Evolutionary conservation across 1,284 basidiomycete species (phyloP).

Genomic region (Fomitiporia mediterranea): DNA sequence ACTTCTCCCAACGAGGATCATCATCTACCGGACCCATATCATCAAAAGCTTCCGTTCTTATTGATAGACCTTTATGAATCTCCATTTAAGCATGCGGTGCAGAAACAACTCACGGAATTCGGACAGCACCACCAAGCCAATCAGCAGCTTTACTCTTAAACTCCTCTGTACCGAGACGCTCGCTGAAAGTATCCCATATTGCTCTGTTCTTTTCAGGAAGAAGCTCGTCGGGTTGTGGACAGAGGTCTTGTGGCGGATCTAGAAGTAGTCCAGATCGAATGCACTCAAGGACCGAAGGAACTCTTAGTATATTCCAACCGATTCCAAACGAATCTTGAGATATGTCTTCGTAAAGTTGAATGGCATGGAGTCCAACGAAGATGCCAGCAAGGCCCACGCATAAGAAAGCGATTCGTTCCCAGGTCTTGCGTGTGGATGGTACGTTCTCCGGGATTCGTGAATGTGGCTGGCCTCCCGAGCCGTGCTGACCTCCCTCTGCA

Average conservation of each 20-base stretch:
- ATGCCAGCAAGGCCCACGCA: too few relatives aligned
- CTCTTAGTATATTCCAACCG: too few relatives aligned
- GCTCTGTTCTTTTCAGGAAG: slow-evolving; percentile 38
- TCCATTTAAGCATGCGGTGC: not conserved
- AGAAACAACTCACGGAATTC: slow-evolving; percentile 32
- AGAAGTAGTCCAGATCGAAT: too few relatives aligned
- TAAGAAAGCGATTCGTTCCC: too few relatives aligned
- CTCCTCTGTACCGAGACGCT: slow-evolving; percentile 36
- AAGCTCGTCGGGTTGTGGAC: slow-evolving; percentile 42
- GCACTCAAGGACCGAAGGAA: too few relatives aligned
- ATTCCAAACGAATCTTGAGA: too few relatives aligned
- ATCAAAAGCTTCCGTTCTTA: slow-evolving; percentile 20
- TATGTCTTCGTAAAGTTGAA: too few relatives aligned
- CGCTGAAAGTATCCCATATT: slow-evolving; percentile 39
- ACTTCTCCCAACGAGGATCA: slow-evolving; percentile 25
- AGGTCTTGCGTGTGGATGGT: too few relatives aligned
- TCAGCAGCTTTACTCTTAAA: slow-evolving; percentile 46
- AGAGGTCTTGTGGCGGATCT: slow-evolving; percentile 26
- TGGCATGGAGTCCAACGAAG: too few relatives aligned
- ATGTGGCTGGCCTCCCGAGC: too few relatives aligned
- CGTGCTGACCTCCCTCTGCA: too few relatives aligned
- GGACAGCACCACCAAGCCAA: slow-evolving; percentile 50
- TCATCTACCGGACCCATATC: slow-evolving; percentile 23
- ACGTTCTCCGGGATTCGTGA: too few relatives aligned
- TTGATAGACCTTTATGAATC: not conserved